These are phyloP conservation scores for Aspergillus hiratsukae DNA, from an alignment of 2,329 filamentous ascomycete genomes.

Conservation along the genomic window DNA sequence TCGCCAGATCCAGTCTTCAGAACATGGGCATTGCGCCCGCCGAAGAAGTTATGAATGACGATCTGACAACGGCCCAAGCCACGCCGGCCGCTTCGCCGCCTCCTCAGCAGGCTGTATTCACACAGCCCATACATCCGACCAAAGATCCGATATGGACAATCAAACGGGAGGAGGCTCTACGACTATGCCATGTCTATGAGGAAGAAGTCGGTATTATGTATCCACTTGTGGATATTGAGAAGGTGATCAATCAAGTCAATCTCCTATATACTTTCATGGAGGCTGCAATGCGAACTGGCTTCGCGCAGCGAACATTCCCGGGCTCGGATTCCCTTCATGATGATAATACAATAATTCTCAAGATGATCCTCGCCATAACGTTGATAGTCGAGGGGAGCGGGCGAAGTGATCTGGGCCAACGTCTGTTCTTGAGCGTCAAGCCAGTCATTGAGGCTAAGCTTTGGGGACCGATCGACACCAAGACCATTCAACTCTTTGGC, in stretches of 20 bases:
- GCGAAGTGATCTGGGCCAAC: slow-evolving; percentile 67
- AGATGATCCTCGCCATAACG: slow-evolving; percentile 75
- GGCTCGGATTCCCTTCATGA: slow-evolving; percentile 59
- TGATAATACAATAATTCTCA: slow-evolving; percentile 66
- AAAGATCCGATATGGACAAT: slow-evolving; percentile 79
- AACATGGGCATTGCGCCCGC: slow-evolving; percentile 77
- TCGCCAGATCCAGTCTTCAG: slow-evolving; percentile 80
- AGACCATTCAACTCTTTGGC: slow-evolving; percentile 55
- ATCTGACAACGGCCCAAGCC: slow-evolving; percentile 47
- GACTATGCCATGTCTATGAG: slow-evolving; percentile 74
- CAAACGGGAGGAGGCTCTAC: slow-evolving; percentile 71
- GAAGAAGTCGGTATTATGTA: slow-evolving; percentile 94
- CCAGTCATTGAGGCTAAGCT: slow-evolving; percentile 62
- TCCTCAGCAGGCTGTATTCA: slow-evolving; percentile 27
- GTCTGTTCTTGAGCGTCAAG: slow-evolving; percentile 73
- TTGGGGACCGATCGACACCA: slow-evolving; percentile 54
- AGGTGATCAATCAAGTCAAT: slow-evolving; percentile 65
- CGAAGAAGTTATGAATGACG: slow-evolving; percentile 60
- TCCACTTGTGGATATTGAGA: slow-evolving; percentile 72
- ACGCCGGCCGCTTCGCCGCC: slow-evolving; percentile 49
- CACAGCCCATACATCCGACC: slow-evolving; percentile 40
- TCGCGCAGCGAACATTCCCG: slow-evolving; percentile 51
- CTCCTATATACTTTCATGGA: slow-evolving; percentile 70
- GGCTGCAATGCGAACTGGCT: slow-evolving; percentile 55
- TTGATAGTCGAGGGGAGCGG: slow-evolving; percentile 75